Conservation (phyloP, 352 stramenopile genomes). For the Phytophthora rubi region DNA sequence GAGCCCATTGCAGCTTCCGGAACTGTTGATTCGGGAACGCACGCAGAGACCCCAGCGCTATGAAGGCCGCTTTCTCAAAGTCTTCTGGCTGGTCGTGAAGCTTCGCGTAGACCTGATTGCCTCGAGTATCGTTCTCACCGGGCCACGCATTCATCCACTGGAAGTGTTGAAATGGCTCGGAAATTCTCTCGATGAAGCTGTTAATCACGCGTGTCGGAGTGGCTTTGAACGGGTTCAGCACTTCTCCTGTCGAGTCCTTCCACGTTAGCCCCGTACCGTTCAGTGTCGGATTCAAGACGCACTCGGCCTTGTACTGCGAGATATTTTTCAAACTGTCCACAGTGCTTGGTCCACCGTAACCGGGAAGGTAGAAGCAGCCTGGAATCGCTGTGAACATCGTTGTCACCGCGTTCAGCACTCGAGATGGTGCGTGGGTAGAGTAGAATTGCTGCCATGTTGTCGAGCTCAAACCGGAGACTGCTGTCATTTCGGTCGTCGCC, state of each 20-base stretch:
- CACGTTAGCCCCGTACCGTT: slow-evolving; percentile 36
- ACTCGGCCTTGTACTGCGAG: slow-evolving; percentile 27
- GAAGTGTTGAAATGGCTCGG: slow-evolving; percentile 16
- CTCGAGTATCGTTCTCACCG: slow-evolving; percentile 32
- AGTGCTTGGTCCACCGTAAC: slow-evolving; percentile 8
- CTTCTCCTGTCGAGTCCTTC: slow-evolving; percentile 21
- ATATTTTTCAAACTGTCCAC: slow-evolving; percentile 25
- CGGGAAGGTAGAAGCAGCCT: slow-evolving; percentile 23
- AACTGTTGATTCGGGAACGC: slow-evolving; percentile 59
- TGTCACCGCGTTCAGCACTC: background rate
- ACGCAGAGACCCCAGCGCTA: slow-evolving; percentile 46
- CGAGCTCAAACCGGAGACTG: background rate
- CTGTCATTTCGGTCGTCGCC: slow-evolving; percentile 12
- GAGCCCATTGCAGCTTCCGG: slow-evolving; percentile 47
- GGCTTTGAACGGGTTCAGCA: slow-evolving; percentile 48
- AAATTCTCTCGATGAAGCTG: slow-evolving; percentile 46
- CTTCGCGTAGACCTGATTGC: slow-evolving; percentile 57
- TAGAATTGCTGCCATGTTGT: slow-evolving; percentile 38
- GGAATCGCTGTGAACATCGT: slow-evolving; percentile 29
- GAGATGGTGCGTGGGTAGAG: background rate
- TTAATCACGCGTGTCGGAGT: slow-evolving; percentile 31
- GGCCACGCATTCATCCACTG: slow-evolving; percentile 62
- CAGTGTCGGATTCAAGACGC: slow-evolving; percentile 50
- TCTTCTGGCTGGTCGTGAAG: slow-evolving; percentile 22
- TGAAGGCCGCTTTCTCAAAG: slow-evolving; percentile 37